phyloP scores from a whole-genome alignment of 1,284 basidiomycete genomes.

The Ceratobasidium sp. region DNA sequence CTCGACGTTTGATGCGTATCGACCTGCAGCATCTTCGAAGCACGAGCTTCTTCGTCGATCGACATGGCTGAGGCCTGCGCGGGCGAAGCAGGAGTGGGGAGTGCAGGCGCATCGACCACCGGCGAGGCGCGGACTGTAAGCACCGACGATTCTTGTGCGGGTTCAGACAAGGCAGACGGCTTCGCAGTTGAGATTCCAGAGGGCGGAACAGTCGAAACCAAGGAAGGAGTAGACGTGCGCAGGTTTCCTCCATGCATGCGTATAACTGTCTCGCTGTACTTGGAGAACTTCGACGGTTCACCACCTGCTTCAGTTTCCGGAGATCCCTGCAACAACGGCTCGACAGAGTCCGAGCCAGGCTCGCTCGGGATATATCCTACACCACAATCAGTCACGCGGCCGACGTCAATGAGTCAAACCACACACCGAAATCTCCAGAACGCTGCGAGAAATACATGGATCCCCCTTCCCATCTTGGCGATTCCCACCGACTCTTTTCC shows the following conservation, averaged over 20 bases:
- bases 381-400: background rate
- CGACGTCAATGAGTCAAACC: background rate
- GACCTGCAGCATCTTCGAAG: constrained; percentile 32
- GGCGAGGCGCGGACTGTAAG: constrained; percentile 49
- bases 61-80: constrained; percentile 44
- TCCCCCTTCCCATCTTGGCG: constrained; percentile 53
- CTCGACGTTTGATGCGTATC: constrained; percentile 56
- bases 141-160: constrained; percentile 47
- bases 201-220: constrained; percentile 45
- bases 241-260: constrained; percentile 55
- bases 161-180: constrained; percentile 33
- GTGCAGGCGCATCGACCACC: background rate
- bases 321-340: constrained; percentile 16
- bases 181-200: background rate
- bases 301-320: constrained; percentile 5
- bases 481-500: constrained; percentile 52
- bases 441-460: constrained; percentile 37
- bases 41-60: constrained; percentile 34
- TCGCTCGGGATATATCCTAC: constrained; percentile 37
- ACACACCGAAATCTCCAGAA: constrained; percentile 29
- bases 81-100: constrained; percentile 43
- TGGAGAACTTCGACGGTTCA: constrained; percentile 45
- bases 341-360: constrained; percentile 23
- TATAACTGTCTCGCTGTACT: constrained; percentile 76
- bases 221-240: constrained; percentile 45